Conservation (phyloP, 495 filamentous ascomycete species). For the Daldinia caldariorum region DNA sequence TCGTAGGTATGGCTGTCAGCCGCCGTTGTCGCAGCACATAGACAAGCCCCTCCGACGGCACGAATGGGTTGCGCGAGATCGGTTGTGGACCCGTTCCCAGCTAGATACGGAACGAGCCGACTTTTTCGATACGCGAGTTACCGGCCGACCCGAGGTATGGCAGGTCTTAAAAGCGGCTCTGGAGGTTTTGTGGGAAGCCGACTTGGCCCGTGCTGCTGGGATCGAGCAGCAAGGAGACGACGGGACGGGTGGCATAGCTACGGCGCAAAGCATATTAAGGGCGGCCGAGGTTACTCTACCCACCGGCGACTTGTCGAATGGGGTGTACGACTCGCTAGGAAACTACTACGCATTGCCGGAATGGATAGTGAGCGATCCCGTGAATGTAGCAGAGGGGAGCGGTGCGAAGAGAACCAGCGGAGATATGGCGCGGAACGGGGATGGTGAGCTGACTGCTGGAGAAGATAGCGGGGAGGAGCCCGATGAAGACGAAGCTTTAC, state of each 20-base stretch:
- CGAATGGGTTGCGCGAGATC: slow-evolving; percentile 59
- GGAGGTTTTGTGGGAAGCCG: slow-evolving; percentile 66
- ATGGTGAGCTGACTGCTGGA: slow-evolving; percentile 57
- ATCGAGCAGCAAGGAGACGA: slow-evolving; percentile 46
- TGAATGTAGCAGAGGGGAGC: slow-evolving; percentile 66
- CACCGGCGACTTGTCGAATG: slow-evolving; percentile 74
- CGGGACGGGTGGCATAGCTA: slow-evolving; percentile 59
- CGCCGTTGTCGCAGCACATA: slow-evolving; percentile 56
- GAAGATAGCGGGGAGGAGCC: slow-evolving; percentile 53
- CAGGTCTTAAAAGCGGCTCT: slow-evolving; percentile 72
- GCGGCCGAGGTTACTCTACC: slow-evolving; percentile 84
- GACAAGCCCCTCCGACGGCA: slow-evolving; percentile 60
- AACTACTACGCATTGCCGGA: slow-evolving; percentile 79
- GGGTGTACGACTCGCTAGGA: slow-evolving; percentile 81
- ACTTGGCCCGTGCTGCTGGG: slow-evolving; percentile 37
- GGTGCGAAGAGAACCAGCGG: slow-evolving; percentile 39
- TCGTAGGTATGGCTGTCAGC: slow-evolving; percentile 26
- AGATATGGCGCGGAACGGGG: slow-evolving; percentile 55
- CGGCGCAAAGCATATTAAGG: slow-evolving; percentile 80
- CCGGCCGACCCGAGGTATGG: slow-evolving; percentile 82
- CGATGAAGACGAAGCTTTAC: slow-evolving; percentile 63
- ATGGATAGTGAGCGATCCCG: slow-evolving; percentile 79
- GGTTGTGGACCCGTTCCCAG: slow-evolving; percentile 56
- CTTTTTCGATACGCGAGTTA: slow-evolving; percentile 86
- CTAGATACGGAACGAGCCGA: slow-evolving; percentile 64